Conservation (phyloP, 1,139 yeast genomes). For the Magnusiomyces magnusii region DNA sequence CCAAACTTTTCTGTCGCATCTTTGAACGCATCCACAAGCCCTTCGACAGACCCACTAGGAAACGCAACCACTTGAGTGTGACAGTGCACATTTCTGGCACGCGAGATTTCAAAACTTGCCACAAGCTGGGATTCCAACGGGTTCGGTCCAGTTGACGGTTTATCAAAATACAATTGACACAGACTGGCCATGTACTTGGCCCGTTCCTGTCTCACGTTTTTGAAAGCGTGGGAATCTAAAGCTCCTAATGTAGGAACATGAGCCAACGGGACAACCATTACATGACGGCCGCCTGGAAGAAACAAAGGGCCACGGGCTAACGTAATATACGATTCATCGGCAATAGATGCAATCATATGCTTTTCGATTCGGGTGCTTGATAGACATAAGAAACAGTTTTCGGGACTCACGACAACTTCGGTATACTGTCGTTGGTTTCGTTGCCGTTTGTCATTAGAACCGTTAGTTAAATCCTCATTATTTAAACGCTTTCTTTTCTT, state of each 20-base stretch:
- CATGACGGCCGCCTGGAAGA: constrained; percentile 47
- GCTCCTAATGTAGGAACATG: constrained; percentile 47
- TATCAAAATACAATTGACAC: background rate
- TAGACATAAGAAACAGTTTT: constrained; percentile 69
- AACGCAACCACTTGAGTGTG: constrained; percentile 35
- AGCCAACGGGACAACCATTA: constrained; percentile 71
- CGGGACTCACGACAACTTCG: constrained; percentile 14
- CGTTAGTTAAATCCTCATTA: background rate
- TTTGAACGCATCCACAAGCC: constrained; percentile 19
- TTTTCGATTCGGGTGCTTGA: constrained; percentile 66
- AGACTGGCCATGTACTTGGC: background rate
- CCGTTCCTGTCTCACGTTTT: constrained; percentile 21
- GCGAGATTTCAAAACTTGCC: constrained; percentile 30
- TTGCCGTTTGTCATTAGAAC: constrained; percentile 1
- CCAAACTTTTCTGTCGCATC: constrained; percentile 20
- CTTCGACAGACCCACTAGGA: constrained; percentile 18
- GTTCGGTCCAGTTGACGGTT: constrained; percentile 12
- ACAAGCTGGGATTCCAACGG: constrained; percentile 22
- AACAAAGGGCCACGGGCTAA: constrained; percentile 83
- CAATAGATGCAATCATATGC: constrained; percentile 76
- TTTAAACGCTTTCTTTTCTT: background rate
- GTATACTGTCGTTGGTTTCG: too few relatives aligned
- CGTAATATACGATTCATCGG: constrained; percentile 58
- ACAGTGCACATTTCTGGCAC: constrained; percentile 31
- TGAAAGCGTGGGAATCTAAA: constrained; percentile 14